These are phyloP conservation scores for Boletus speciosus DNA, from an alignment of 768 basidiomycete genomes.

Conservation along the genomic window DNA sequence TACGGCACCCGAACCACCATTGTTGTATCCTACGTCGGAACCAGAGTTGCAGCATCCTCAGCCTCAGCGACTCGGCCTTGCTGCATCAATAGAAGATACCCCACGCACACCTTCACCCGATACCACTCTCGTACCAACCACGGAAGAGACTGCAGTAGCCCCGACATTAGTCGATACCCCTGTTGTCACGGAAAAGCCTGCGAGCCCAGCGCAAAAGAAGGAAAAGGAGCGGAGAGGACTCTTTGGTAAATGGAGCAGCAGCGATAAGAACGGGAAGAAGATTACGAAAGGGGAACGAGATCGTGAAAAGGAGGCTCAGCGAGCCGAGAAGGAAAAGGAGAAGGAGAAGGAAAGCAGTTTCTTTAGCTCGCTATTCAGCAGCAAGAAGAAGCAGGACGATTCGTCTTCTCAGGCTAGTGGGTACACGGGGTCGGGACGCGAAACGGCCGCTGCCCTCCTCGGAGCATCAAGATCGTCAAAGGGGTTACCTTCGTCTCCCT, in stretches of 20 bases:
- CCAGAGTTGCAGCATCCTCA: slow-evolving; percentile 61
- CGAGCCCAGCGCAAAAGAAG: slow-evolving; percentile 42
- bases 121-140: slow-evolving; percentile 24
- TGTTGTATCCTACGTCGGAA: slow-evolving; percentile 34
- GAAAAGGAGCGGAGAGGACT: slow-evolving; percentile 75
- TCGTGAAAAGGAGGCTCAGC: slow-evolving; percentile 45
- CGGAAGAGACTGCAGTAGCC: slow-evolving; percentile 25
- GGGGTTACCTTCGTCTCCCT: slow-evolving; percentile 54
- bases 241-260: slow-evolving; percentile 58
- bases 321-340: slow-evolving; percentile 48
- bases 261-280: slow-evolving; percentile 62
- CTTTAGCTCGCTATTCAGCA: slow-evolving; percentile 88
- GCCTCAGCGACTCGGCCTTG: slow-evolving; percentile 49
- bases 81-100: slow-evolving; percentile 30
- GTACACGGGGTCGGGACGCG: slow-evolving; percentile 60
- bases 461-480: slow-evolving; percentile 82
- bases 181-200: slow-evolving; percentile 14
- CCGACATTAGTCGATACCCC: slow-evolving; percentile 25
- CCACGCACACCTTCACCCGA: slow-evolving; percentile 64
- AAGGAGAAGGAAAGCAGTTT: slow-evolving; percentile 71
- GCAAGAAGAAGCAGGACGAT: slow-evolving; percentile 85
- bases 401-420: slow-evolving; percentile 35
- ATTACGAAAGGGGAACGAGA: slow-evolving; percentile 41
- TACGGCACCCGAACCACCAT: slow-evolving; percentile 23
- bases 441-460: slow-evolving; percentile 82